phyloP scores from a whole-genome alignment of 768 basidiomycete species.

The Russula griseocarnosa region DNA sequence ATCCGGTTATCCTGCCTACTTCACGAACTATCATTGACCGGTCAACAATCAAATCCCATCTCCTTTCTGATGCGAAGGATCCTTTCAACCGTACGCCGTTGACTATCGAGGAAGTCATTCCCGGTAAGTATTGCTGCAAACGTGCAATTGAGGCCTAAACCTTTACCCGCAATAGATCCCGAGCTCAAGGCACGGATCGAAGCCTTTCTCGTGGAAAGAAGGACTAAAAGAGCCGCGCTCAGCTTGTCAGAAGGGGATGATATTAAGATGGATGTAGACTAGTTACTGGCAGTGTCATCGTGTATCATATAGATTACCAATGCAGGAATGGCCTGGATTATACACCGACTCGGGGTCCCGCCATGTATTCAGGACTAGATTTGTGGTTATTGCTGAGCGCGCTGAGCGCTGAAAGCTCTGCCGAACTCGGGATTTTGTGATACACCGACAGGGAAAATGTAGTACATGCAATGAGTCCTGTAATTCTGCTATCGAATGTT shows the following conservation, averaged over 20 bases:
- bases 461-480: no score
- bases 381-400: not conserved
- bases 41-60: constrained; percentile 90
- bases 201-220: constrained; percentile 59
- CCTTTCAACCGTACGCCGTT: constrained; percentile 93
- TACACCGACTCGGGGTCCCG: not conserved
- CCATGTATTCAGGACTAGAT: constrained; percentile 5
- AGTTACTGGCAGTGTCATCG: not conserved
- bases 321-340: constrained; percentile 3
- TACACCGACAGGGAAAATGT: no score
- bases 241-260: constrained; percentile 28
- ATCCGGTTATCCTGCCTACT: constrained; percentile 87
- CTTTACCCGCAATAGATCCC: constrained; percentile 40
- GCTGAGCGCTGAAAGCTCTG: not conserved
- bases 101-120: constrained; percentile 69
- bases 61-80: constrained; percentile 87
- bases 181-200: constrained; percentile 76
- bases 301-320: constrained; percentile 15
- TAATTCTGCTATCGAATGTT: not conserved
- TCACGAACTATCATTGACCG: constrained; percentile 79
- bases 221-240: constrained; percentile 35
- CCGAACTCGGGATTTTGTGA: no score
- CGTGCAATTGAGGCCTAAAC: not conserved
- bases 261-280: not conserved
- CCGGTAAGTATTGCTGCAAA: constrained; percentile 48